Evolutionary conservation across 805 yeast genomes (phyloP), one percentile per base, ranked within the genome.

Genomic region (Blastobotrys mokoenaii): DNA sequence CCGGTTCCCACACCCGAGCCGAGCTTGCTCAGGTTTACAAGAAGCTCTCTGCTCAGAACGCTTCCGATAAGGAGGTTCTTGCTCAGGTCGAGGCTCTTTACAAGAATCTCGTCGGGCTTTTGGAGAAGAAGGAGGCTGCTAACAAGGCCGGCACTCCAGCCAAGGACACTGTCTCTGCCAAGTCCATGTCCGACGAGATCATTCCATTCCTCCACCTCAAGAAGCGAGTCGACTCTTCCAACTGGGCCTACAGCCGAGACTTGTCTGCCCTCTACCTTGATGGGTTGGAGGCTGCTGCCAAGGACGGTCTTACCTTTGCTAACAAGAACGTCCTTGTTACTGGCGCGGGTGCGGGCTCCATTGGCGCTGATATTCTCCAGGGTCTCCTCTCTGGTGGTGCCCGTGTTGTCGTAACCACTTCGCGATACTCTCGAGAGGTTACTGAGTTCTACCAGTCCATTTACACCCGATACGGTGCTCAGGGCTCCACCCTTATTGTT

Each of bases 341-440:
- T 41, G 98, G 98, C 74, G 97, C 97, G 43, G 98, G 98, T 74
- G 89, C 86, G 41, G 98, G 97, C 45, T 93, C 98, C 43, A 93
- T 93, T 62, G 98, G 97, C 71, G 96, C 96, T 50, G 96, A 93
- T 68, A 78, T 93, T 56, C 74, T 93, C 63, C 94, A 86, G 71
- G 98, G 98, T 54, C 74, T 93, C 63, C 73, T 93, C 46, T 80
- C 90, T 61, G 98, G 98, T 70, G 99, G 99, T 74, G 97, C 98
- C 40, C 86, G 84, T 67, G 97, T 89, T 57, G 73, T 93, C 62
- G 96, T 90, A 46, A 93, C 99, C 40, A 93, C 99, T 44, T 88
- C 96, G 22, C 79, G 96, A 67, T 93, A 84, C 77, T 84, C 95
- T 52, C 85, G 86, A 73, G 77, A 82, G 65, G 95, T 87, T 41